Evolutionary conservation across 306 rosid genomes (phyloP).

Genomic region (Aeschynomene evenia): DNA sequence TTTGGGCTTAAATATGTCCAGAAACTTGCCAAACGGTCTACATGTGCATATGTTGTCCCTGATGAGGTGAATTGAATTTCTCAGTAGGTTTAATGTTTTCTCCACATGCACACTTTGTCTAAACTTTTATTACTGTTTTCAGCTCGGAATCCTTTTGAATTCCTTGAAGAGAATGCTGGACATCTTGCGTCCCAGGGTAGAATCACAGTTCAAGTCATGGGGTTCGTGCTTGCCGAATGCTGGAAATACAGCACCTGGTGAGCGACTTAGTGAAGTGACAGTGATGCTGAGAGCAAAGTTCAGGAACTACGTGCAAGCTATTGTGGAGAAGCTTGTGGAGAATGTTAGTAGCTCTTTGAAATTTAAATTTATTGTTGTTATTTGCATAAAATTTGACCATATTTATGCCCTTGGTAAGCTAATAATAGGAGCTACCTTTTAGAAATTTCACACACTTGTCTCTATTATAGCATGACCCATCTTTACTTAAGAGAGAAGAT

Average conservation of each 20-base stretch:
- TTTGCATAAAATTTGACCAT: neutral
- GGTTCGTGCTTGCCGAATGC: slow-evolving; percentile 85
- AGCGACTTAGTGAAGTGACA: slow-evolving; percentile 95
- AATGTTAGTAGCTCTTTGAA: slow-evolving; percentile 63
- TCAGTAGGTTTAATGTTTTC: neutral
- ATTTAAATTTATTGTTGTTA: neutral
- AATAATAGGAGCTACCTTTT: neutral
- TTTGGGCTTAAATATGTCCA: slow-evolving; percentile 97
- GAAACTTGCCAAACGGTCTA: slow-evolving; percentile 81
- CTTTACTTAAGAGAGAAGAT: neutral
- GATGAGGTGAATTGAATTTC: slow-evolving; percentile 68
- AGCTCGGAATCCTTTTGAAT: slow-evolving; percentile 86
- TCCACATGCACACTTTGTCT: slow-evolving; percentile 1
- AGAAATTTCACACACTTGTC: neutral
- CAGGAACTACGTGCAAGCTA: slow-evolving; percentile 82
- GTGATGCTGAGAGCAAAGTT: slow-evolving; percentile 97
- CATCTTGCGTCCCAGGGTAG: slow-evolving; percentile 78
- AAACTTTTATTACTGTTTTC: slow-evolving; percentile 37
- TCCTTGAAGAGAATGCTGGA: slow-evolving; percentile 96
- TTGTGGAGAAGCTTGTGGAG: slow-evolving; percentile 83
- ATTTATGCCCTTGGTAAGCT: neutral
- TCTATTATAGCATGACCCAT: neutral
- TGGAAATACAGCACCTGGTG: slow-evolving; percentile 85
- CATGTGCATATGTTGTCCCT: slow-evolving; percentile 65
- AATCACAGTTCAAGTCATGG: slow-evolving; percentile 90